These are phyloP conservation scores for Aaosphaeria pasadenensis DNA, from an alignment of 2,329 filamentous ascomycete species.

Conservation along the genomic window DNA sequence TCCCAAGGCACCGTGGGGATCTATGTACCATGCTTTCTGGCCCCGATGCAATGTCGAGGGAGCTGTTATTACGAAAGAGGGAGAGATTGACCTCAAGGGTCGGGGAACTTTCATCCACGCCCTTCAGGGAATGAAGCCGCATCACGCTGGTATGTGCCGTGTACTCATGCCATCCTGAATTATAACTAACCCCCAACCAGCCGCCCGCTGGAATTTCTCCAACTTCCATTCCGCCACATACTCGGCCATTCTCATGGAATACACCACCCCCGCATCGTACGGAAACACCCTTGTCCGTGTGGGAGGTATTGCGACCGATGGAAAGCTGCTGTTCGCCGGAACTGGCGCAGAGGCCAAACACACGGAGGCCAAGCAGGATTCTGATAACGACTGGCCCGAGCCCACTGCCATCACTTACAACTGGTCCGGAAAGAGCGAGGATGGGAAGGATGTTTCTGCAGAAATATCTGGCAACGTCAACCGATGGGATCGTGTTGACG, in stretches of 20 bases:
- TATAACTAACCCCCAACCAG: constrained; percentile 32
- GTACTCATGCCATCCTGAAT: not conserved
- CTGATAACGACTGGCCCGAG: constrained; percentile 84
- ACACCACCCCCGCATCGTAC: constrained; percentile 89
- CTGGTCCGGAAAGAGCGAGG: constrained; percentile 76
- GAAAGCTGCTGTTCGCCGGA: constrained; percentile 73
- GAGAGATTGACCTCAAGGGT: constrained; percentile 78
- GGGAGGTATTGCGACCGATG: constrained; percentile 77
- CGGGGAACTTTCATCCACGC: constrained; percentile 78
- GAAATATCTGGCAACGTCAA: constrained; percentile 68
- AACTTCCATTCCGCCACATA: constrained; percentile 85
- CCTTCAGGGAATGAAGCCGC: constrained; percentile 97
- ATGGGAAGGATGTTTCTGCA: constrained; percentile 70
- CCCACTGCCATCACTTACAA: constrained; percentile 71
- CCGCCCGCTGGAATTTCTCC: constrained; percentile 88
- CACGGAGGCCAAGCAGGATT: constrained; percentile 66
- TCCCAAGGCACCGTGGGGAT: constrained; percentile 80
- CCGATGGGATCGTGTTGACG: constrained; percentile 79
- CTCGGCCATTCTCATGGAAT: constrained; percentile 94
- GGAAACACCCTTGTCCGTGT: constrained; percentile 80
- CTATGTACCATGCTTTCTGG: constrained; percentile 93
- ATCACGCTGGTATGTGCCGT: constrained; percentile 71
- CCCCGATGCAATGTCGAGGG: constrained; percentile 80
- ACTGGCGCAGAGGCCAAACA: constrained; percentile 65
- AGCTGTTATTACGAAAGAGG: constrained; percentile 77